Percentiles rank a stretch among this genome's conserved stretches.
These are phyloP conservation scores for Pythium rhizo-oryzae DNA, from an alignment of 352 stramenopile genomes.

Conservation along the genomic window DNA sequence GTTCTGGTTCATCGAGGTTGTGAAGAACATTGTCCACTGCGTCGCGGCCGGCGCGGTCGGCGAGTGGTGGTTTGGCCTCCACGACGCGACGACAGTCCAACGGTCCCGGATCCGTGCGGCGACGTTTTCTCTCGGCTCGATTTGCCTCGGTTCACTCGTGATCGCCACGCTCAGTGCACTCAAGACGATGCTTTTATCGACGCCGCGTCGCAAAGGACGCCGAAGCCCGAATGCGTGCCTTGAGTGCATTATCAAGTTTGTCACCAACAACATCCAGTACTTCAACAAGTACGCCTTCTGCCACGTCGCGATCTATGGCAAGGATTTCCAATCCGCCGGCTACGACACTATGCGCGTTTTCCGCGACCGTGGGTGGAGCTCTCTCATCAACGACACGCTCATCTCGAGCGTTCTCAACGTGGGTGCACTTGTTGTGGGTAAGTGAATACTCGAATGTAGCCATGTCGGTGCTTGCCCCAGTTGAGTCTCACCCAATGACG, in stretches of 20 bases:
- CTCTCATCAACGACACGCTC: constrained; percentile 78
- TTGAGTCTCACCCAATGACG: too few relatives aligned
- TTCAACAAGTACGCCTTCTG: constrained; percentile 92
- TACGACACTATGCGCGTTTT: constrained; percentile 83
- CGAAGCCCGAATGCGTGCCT: constrained; percentile 76
- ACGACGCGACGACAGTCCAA: constrained; percentile 74
- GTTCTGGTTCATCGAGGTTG: constrained; percentile 86
- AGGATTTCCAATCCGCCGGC: constrained; percentile 74
- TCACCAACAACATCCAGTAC: constrained; percentile 75
- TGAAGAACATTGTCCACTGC: constrained; percentile 88
- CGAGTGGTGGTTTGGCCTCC: constrained; percentile 85
- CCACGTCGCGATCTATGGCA: constrained; percentile 86
- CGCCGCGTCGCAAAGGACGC: constrained; percentile 61
- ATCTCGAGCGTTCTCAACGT: constrained; percentile 78
- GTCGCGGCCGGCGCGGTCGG: constrained; percentile 75
- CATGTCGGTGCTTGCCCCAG: background rate
- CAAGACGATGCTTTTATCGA: constrained; percentile 67
- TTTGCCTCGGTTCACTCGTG: constrained; percentile 83
- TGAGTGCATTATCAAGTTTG: constrained; percentile 76
- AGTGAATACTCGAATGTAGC: constrained; percentile 18
- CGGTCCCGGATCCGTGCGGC: constrained; percentile 64
- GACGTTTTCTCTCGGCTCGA: constrained; percentile 80
- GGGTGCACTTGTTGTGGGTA: constrained; percentile 79
- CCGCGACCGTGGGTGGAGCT: constrained; percentile 77
- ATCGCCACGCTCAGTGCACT: constrained; percentile 70